phyloP scores from a whole-genome alignment of 768 basidiomycete species.

The Piloderma croceum region DNA sequence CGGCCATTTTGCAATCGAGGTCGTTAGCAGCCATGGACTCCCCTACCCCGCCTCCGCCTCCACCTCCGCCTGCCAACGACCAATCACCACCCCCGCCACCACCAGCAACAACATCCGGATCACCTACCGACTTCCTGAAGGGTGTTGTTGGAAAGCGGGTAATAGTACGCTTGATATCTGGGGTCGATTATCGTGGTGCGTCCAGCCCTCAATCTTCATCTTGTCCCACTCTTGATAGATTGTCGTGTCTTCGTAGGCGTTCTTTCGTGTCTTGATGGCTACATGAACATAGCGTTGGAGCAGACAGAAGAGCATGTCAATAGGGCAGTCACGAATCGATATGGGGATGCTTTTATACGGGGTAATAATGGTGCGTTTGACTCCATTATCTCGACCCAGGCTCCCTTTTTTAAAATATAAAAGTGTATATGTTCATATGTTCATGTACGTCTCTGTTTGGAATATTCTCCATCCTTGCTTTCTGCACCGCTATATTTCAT shows the following conservation, averaged over 20 bases:
- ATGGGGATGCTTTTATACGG: slow-evolving; percentile 93
- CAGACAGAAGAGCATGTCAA: slow-evolving; percentile 95
- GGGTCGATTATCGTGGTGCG: slow-evolving; percentile 89
- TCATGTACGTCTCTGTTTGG: too few relatives aligned
- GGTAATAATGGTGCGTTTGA: slow-evolving; percentile 76
- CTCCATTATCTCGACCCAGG: neutral
- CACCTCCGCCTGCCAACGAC: too few relatives aligned
- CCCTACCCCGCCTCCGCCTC: too few relatives aligned
- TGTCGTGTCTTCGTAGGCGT: slow-evolving; percentile 56
- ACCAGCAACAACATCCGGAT: slow-evolving; percentile 53
- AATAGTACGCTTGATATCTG: slow-evolving; percentile 85
- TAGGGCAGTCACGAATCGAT: slow-evolving; percentile 79
- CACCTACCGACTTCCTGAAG: slow-evolving; percentile 90
- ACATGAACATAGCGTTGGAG: slow-evolving; percentile 98
- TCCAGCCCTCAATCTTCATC: slow-evolving; percentile 7
- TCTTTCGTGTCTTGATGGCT: slow-evolving; percentile 92
- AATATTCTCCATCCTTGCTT: too few relatives aligned
- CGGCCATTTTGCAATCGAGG: too few relatives aligned
- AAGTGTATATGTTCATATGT: too few relatives aligned
- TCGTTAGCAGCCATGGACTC: too few relatives aligned
- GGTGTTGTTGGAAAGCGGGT: slow-evolving; percentile 96
- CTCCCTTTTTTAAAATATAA: neutral
- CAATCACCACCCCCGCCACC: slow-evolving; percentile 45
- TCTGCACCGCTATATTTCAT: too few relatives aligned
- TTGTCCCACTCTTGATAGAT: neutral